Evolutionary conservation across 192 early-diverging fungal genomes (phyloP), one percentile per base, ranked within the genome.

Genomic region (Coemansia sp.): DNA sequence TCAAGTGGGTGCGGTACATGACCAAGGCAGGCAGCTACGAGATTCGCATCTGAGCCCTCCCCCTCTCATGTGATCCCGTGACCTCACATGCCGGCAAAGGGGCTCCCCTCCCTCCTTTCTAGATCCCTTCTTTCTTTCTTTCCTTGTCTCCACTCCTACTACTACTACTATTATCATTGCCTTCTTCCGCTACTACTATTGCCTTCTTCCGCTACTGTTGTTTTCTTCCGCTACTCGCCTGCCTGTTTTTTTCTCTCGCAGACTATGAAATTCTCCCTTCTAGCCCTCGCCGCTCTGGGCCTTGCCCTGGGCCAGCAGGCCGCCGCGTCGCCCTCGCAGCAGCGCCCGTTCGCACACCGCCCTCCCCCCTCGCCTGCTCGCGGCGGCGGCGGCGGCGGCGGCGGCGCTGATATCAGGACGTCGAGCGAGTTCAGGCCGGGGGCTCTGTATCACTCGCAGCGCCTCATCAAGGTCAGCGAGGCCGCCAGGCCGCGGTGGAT

Each of bases 1-100:
- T 99, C 46, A 99, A 99, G 84, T 99, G 97, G 97, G 97, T 99
- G 10, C 86, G 97, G 39, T 99, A 99, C 79, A 93, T 96, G 92
- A 96, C 97, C 40, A 94, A 96, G 67, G 95, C 96, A 5, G 74
- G 75, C 37, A 77, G 75, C 65, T 77, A 83, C 57, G 68, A 77
- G 57, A 77, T 83, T 58, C 60, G 80, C 33, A 74, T 83, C 20
- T n/a, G n/a, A n/a, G n/a, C n/a, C n/a, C n/a, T n/a, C n/a, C n/a
- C n/a, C n/a, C n/a, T n/a, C n/a, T n/a, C 40, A 43, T 43, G 40
- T 43, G 40, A 43, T n/a, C 40, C 31, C 31, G 31, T 31, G 31
- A 31, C 31, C n/a, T n/a, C n/a, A n/a, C n/a, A n/a, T n/a, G n/a
- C n/a, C n/a, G n/a, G n/a, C 35, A 36, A 36, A 36, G 35, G 35